These are phyloP conservation scores for Hypoxylon cercidicola DNA, from an alignment of 495 filamentous ascomycete species.

Conservation along the genomic window DNA sequence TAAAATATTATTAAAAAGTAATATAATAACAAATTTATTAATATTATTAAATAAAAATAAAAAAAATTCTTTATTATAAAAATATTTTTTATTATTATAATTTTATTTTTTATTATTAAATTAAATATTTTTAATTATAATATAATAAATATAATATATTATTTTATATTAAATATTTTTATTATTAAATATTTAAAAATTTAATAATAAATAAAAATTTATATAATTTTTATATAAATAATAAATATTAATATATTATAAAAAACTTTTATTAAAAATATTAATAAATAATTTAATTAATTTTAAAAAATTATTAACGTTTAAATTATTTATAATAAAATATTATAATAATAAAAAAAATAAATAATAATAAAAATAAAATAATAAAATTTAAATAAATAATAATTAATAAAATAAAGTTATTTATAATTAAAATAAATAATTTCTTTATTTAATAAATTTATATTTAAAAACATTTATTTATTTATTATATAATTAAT, in stretches of 20 bases:
- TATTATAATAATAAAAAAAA: not conserved
- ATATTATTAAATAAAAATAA: too few species aligned
- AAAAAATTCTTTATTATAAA: too few species aligned
- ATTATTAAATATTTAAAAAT: too few species aligned
- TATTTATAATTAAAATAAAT: too few species aligned
- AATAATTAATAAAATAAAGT: not conserved
- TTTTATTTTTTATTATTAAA: too few species aligned
- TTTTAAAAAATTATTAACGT: constrained; percentile 3
- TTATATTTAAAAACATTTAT: constrained; percentile 5
- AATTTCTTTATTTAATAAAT: not conserved
- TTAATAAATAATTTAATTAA: not conserved
- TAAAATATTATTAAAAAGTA: too few species aligned
- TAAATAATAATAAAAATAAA: constrained; percentile 5
- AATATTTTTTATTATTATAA: too few species aligned
- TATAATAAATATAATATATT: not conserved
- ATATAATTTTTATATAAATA: constrained; percentile 1
- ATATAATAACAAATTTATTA: too few species aligned
- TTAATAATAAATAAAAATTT: too few species aligned
- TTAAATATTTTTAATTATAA: constrained; percentile 5
- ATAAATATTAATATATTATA: too few species aligned
- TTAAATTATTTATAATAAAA: not conserved
- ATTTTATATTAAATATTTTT: too few species aligned
- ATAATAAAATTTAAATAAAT: constrained; percentile 5
- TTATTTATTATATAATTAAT: constrained; percentile 4
- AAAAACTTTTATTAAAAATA: not conserved